Conservation (phyloP, 2,329 filamentous ascomycete genomes). For the Plenodomus tracheiphilus region DNA sequence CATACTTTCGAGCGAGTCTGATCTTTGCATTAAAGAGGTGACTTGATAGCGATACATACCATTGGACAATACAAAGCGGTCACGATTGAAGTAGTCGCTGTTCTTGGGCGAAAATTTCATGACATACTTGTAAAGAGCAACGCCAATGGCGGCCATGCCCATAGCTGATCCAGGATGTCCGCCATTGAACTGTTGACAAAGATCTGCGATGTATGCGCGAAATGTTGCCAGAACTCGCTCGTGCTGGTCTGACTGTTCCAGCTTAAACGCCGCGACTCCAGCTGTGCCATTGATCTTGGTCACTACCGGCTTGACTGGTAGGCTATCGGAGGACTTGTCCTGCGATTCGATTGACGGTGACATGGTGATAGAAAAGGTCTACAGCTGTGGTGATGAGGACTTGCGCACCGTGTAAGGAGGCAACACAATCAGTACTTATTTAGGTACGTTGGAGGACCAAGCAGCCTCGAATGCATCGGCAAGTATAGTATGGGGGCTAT, state of each 20-base stretch:
- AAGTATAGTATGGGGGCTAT: too few relatives aligned
- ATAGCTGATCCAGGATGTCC: constrained; percentile 65
- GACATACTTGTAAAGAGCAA: constrained; percentile 64
- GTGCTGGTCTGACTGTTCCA: constrained; percentile 44
- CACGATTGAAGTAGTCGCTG: constrained; percentile 62
- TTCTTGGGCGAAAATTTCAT: constrained; percentile 64
- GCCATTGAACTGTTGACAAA: constrained; percentile 71
- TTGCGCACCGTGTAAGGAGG: too few relatives aligned
- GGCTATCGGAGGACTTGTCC: constrained; percentile 10
- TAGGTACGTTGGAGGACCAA: too few relatives aligned
- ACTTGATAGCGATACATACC: constrained; percentile 38
- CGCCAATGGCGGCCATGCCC: constrained; percentile 65
- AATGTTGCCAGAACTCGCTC: constrained; percentile 17
- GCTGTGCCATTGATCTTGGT: constrained; percentile 16
- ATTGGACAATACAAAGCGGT: constrained; percentile 66
- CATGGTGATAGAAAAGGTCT: constrained; percentile 1
- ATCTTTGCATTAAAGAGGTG: too few relatives aligned
- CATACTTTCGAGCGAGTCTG: not conserved
- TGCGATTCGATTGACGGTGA: constrained; percentile 13
- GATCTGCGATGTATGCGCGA: constrained; percentile 53
- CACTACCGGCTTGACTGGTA: constrained; percentile 12
- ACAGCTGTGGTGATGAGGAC: not conserved
- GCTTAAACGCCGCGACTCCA: constrained; percentile 10
- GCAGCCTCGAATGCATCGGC: too few relatives aligned
- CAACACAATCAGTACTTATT: too few relatives aligned